Base-by-base conservation (phyloP, 2,329 filamentous ascomycete genomes). In the Dryadomyces quercivorus region DNA sequence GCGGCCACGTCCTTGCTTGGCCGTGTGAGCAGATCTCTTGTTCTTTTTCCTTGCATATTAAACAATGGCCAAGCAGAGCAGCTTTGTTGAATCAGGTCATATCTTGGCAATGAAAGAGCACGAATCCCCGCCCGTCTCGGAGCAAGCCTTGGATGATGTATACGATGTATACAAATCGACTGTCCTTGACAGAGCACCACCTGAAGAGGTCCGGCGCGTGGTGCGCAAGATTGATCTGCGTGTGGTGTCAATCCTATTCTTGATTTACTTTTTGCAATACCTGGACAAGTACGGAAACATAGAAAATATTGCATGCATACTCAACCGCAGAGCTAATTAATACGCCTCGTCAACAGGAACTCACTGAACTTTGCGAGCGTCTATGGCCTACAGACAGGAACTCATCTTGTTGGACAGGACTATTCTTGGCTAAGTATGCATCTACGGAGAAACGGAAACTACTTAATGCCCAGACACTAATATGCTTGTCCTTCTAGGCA, bases 211-310 rank as follows among this genome's bases (percentile, higher is more conserved):
- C 51, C 53, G 63, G 62, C 65, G 62, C 7, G 71, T 80, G 5
- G 55, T 82, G 52, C 68, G 72, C 40, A 81, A 81, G 63, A 81
- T 83, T 55, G 80, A 83, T 62, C 66, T 66, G 59, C 68, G 69
- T 16, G 66, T 83, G 12, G 74, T 83, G 7, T 77, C 80, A 0
- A 65, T 82, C 8, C 65, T 82, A 8, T 81, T 82, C 57, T 59
- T 75, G 46, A 80, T 75, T 0, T 82, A 82, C 61, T 75, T 76
- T 67, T 63, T 82, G 57, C 80, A 81, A 60, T 82, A 81, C 56
- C 78, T 82, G 69, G 80, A 83, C 63, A 83, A 82, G 26, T 50
- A 31, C 26, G 26, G 26, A 31, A 31, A 31, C 26, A 8, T 31
- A 8, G 26, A 31, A 31, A 31, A 31, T 31, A 4, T 31, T 31